phyloP scores from a whole-genome alignment of 2,329 filamentous ascomycete genomes.

The Pseudogymnoascus sp. region DNA sequence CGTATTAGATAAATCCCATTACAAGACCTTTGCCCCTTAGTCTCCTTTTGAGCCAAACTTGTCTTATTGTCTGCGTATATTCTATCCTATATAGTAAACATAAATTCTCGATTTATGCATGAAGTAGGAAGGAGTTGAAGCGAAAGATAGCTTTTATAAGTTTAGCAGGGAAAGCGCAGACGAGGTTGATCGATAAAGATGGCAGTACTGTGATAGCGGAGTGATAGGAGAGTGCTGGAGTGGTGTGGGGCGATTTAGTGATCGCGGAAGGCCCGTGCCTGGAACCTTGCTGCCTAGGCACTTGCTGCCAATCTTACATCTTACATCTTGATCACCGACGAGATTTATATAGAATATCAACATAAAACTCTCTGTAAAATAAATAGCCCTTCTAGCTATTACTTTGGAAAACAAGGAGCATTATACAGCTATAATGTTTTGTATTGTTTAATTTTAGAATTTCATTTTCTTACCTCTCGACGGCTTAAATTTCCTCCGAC shows the following conservation, averaged over 20 bases:
- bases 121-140: background rate
- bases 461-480: background rate
- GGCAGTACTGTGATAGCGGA: background rate
- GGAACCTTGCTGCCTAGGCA: no score
- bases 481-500: background rate
- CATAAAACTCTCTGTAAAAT: background rate
- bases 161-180: background rate
- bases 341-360: background rate
- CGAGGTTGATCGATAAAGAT: background rate
- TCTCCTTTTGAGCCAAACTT: background rate
- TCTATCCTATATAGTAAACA: background rate
- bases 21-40: no score
- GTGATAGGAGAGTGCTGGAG: background rate
- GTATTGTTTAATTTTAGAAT: background rate
- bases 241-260: background rate
- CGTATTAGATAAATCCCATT: background rate
- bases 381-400: background rate
- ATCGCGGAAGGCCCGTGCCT: background rate
- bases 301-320: no score
- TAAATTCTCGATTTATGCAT: background rate
- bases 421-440: background rate
- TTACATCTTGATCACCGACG: no score
- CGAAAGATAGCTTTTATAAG: background rate
- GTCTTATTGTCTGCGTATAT: background rate
- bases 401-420: background rate